These are phyloP conservation scores for Scedosporium apiospermum DNA, from an alignment of 2,329 filamentous ascomycete species.

Conservation along the genomic window DNA sequence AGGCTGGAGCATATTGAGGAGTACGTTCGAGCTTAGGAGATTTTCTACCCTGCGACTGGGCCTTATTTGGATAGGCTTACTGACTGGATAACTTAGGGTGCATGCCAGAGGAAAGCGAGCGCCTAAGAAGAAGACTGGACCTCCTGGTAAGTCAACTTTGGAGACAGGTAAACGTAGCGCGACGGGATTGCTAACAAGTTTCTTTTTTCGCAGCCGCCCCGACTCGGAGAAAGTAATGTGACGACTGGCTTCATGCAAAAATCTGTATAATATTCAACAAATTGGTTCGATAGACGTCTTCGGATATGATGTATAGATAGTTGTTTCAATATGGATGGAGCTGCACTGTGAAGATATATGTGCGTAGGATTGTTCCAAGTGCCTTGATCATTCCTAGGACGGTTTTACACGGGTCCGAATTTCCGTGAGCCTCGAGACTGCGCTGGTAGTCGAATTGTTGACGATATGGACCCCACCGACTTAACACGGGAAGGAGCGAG, in stretches of 20 bases:
- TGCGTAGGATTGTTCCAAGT: no score
- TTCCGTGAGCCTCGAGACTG: neutral
- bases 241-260: neutral
- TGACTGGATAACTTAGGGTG: conserved; percentile 22
- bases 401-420: no score
- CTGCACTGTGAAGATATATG: neutral
- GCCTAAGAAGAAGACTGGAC: conserved; percentile 75
- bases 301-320: neutral
- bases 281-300: neutral
- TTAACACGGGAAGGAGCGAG: neutral
- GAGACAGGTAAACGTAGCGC: neutral
- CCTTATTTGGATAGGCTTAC: conserved; percentile 10
- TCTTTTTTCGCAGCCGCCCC: neutral
- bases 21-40: conserved; percentile 27
- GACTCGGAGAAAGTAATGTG: neutral
- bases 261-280: neutral
- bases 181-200: neutral
- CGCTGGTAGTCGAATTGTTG: neutral
- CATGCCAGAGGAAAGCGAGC: conserved; percentile 77
- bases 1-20: conserved; percentile 65
- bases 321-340: neutral
- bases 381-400: no score
- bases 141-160: conserved; percentile 22
- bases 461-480: neutral
- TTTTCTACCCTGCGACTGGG: neutral